Evolutionary conservation across 1,139 yeast species (phyloP), one percentile per base, ranked within the genome.

Genomic region (Candida pseudoviswanathii): DNA sequence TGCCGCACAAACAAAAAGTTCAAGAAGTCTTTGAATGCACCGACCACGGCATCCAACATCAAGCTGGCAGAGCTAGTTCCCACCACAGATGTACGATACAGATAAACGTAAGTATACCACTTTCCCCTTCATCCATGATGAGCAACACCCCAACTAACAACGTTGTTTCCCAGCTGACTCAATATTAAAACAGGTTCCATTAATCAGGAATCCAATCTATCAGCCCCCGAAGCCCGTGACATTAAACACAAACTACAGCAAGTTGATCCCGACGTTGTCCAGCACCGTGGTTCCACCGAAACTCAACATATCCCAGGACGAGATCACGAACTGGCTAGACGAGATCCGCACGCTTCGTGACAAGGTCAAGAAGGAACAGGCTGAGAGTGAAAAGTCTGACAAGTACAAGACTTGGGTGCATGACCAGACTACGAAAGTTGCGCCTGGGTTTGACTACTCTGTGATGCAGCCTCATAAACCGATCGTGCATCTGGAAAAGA

Each of bases 141-240:
- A 41, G 25, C 45, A 24, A n/a, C n/a, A n/a, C n/a, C n/a, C n/a
- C n/a, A n/a, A n/a, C 49, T 42, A 33, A 42, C 40, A 11, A 10
- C 3, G 22, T 26, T n/a, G 31, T n/a, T 5, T 10, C 26, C 5
- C 30, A 80, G 85, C 82, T 37, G 85, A 82, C 55, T 73, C 80
- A 0, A 53, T 77, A 10, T 68, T 83, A 25, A 70, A 77, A 32
- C 85, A 82, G 54, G 78, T 84, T 1, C 88, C 89, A 0, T 69
- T 84, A 42, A 76, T 82, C 10, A 73, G 79, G 43, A 81, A 84
- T 48, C 87, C 86, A 0, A 67, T 71, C 25, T 75, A 69, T 55
- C 78, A 75, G 50, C 82, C 85, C 0, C 87, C 89, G 3, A 80
- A 77, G 55, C 80, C 87, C 2, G 73, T 83, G 31, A 76, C 82